Evolutionary conservation across 192 early-diverging fungal genomes (phyloP).

Genomic region (Backusella mclennaniae): DNA sequence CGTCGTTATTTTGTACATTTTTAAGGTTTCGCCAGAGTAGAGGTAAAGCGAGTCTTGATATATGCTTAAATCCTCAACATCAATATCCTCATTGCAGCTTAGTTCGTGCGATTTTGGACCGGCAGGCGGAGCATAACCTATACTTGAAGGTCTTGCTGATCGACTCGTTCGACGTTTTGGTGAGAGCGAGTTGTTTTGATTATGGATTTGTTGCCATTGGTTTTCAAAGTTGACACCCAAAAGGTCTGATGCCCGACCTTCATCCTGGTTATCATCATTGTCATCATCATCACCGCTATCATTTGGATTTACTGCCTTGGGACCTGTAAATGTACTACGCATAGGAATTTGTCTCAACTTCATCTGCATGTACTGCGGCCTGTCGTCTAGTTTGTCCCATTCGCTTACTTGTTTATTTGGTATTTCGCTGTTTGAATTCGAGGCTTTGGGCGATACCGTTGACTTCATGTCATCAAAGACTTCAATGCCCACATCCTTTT

Average conservation of each 20-base stretch:
- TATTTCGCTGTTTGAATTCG: not conserved
- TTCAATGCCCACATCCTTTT: not conserved
- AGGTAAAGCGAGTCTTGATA: not conserved
- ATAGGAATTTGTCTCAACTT: not conserved
- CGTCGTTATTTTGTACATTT: not conserved
- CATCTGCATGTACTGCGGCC: slow-evolving; percentile 17
- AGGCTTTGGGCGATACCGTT: not conserved
- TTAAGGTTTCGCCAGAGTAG: not conserved
- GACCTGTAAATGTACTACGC: not conserved
- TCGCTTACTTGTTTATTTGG: not conserved
- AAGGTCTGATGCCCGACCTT: not conserved
- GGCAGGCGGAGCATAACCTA: not conserved
- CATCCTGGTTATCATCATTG: not conserved
- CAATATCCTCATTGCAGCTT: not conserved
- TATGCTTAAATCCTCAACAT: not conserved
- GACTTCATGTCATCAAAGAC: not conserved
- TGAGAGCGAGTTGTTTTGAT: not conserved
- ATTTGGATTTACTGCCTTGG: not conserved
- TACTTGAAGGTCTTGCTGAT: not conserved
- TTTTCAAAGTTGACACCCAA: not conserved
- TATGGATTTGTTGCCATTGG: not conserved
- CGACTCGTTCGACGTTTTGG: not conserved
- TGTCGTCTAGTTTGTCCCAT: not conserved
- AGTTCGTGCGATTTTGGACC: not conserved
- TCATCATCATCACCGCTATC: not conserved